These are phyloP conservation scores for Euphrasia confusa DNA, from an alignment of 257 asterid genomes.

Conservation along the genomic window DNA sequence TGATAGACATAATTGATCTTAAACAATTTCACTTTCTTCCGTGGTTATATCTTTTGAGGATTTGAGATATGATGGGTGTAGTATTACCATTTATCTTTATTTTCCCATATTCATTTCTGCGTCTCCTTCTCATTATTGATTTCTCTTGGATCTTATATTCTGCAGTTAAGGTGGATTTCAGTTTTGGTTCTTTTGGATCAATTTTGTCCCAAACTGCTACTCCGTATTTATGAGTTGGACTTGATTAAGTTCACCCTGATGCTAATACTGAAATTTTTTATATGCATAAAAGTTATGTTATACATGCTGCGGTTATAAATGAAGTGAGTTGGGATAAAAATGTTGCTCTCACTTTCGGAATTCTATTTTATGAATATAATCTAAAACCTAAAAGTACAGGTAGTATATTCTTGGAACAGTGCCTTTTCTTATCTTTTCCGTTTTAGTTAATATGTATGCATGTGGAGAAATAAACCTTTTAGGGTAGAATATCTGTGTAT, in stretches of 20 bases:
- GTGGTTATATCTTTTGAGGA: not conserved
- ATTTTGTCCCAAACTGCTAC: not conserved
- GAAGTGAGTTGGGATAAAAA: not conserved
- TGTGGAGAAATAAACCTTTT: not conserved
- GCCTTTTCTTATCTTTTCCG: too few relatives aligned
- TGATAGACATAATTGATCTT: not conserved
- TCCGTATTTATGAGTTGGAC: slow-evolving; percentile 2
- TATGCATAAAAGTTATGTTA: slow-evolving; percentile 4
- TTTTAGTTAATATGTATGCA: too few relatives aligned
- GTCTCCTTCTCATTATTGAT: too few relatives aligned
- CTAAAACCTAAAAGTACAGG: not conserved
- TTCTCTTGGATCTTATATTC: too few relatives aligned
- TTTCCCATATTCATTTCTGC: too few relatives aligned
- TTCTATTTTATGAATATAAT: not conserved
- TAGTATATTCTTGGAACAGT: too few relatives aligned
- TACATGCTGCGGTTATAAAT: slow-evolving; percentile 6
- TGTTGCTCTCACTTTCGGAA: not conserved
- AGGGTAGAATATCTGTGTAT: not conserved
- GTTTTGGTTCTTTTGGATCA: too few relatives aligned
- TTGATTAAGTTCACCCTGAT: not conserved
- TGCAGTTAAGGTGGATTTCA: too few relatives aligned
- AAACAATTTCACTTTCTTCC: not conserved
- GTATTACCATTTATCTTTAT: too few relatives aligned
- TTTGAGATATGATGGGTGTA: not conserved
- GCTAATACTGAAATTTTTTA: slow-evolving; percentile 7